Evolutionary conservation across 371 early-diverging fungal species (phyloP).

Genomic region (Mucor irregularis): DNA sequence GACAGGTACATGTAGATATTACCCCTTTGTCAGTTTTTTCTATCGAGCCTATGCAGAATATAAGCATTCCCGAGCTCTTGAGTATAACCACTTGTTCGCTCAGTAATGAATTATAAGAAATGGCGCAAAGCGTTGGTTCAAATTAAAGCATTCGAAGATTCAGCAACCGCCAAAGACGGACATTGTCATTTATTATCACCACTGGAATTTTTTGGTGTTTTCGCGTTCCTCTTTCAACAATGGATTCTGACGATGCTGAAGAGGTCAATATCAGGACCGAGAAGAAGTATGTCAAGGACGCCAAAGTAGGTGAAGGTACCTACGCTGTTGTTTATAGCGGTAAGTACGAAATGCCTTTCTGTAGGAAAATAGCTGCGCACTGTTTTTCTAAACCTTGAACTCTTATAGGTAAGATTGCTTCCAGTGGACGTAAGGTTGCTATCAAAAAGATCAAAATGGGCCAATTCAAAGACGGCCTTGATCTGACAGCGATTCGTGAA

Average conservation of each 20-base stretch:
- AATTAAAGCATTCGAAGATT: too few relatives aligned
- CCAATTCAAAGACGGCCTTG: conserved; percentile 86
- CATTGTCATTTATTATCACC: too few relatives aligned
- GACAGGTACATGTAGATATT: too few relatives aligned
- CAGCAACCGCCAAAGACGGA: too few relatives aligned
- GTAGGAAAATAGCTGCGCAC: neutral
- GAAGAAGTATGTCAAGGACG: conserved; percentile 73
- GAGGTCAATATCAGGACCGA: conserved; percentile 62
- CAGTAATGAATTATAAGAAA: too few relatives aligned
- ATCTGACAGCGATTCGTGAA: conserved; percentile 97
- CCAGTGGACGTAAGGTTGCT: conserved; percentile 77
- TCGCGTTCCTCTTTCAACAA: neutral
- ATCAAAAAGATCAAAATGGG: conserved; percentile 96
- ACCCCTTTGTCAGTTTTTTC: too few relatives aligned
- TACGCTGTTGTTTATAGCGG: conserved; percentile 94
- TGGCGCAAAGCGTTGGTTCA: too few relatives aligned
- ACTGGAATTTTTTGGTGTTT: too few relatives aligned
- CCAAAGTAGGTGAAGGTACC: conserved; percentile 94
- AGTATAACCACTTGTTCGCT: too few relatives aligned
- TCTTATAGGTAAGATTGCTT: conserved; percentile 45
- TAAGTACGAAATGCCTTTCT: conserved; percentile 15
- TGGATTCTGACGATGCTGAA: conserved; percentile 51
- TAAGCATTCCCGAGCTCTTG: too few relatives aligned
- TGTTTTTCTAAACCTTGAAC: too few relatives aligned
- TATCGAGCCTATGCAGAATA: too few relatives aligned